These are phyloP conservation scores for Trametes punicea DNA, from an alignment of 768 basidiomycete genomes.

Conservation along the genomic window DNA sequence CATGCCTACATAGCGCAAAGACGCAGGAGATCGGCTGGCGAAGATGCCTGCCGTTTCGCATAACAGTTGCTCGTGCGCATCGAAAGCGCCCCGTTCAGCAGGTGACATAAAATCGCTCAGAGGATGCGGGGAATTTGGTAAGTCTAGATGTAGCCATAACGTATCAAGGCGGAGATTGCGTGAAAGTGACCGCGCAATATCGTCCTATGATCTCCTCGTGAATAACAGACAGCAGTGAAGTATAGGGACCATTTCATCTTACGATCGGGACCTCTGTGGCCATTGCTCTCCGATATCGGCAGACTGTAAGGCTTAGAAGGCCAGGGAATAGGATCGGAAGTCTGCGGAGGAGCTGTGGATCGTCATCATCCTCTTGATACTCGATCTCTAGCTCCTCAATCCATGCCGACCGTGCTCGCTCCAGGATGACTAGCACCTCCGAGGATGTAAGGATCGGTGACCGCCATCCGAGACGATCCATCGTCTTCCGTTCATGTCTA, in stretches of 20 bases:
- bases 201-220: background rate
- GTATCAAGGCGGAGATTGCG: background rate
- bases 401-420: background rate
- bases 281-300: background rate
- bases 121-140: background rate
- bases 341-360: background rate
- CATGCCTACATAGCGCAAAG: background rate
- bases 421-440: background rate
- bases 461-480: background rate
- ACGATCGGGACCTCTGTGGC: background rate
- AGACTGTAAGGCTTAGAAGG: background rate
- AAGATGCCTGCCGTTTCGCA: background rate
- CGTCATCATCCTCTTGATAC: background rate
- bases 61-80: background rate
- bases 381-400: constrained; percentile 5
- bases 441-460: background rate
- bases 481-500: background rate
- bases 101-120: background rate
- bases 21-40: background rate
- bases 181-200: background rate
- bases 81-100: background rate
- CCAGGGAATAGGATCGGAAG: background rate
- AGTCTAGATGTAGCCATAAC: background rate
- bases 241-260: background rate
- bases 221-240: background rate